Conservation (phyloP, 2,329 filamentous ascomycete species). For the Teratosphaeria nubilosa region DNA sequence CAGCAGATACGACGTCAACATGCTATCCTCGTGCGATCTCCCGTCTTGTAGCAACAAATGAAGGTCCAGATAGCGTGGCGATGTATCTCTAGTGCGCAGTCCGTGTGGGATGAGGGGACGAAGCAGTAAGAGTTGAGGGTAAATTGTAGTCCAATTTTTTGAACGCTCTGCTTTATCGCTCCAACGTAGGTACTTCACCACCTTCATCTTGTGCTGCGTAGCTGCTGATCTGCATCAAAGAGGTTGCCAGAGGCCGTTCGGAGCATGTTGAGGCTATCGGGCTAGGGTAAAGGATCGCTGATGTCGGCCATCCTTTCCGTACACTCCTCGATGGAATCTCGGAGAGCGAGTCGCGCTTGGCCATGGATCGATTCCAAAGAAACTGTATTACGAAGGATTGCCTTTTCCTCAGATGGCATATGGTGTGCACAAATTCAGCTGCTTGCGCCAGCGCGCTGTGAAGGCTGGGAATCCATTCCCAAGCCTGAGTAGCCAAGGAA, state of each 20-base stretch:
- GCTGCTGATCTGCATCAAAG: constrained; percentile 54
- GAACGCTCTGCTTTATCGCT: constrained; percentile 38
- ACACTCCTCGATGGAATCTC: constrained; percentile 60
- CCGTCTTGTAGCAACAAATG: no score
- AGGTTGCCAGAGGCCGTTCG: constrained; percentile 63
- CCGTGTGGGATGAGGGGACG: no score
- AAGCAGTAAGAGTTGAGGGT: no score
- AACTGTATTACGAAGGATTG: constrained; percentile 62
- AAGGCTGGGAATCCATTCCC: constrained; percentile 59
- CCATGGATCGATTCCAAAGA: constrained; percentile 72
- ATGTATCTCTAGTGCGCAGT: no score
- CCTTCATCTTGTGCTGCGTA: constrained; percentile 72
- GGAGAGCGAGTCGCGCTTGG: constrained; percentile 55
- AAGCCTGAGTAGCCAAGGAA: constrained; percentile 40
- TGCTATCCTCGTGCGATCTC: constrained; percentile 75
- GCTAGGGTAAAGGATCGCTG: constrained; percentile 61
- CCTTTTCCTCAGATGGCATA: constrained; percentile 53
- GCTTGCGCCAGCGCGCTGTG: constrained; percentile 69
- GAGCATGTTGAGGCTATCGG: constrained; percentile 68
- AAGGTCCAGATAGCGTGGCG: no score
- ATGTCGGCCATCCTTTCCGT: constrained; percentile 65
- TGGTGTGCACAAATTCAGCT: constrained; percentile 76
- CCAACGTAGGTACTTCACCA: constrained; percentile 67
- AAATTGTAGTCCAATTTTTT: no score
- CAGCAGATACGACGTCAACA: constrained; percentile 71